Evolutionary conservation across 148 eudicot species (phyloP), one percentile per base, ranked within the genome.

Genomic region (Chenopodium suecicum): DNA sequence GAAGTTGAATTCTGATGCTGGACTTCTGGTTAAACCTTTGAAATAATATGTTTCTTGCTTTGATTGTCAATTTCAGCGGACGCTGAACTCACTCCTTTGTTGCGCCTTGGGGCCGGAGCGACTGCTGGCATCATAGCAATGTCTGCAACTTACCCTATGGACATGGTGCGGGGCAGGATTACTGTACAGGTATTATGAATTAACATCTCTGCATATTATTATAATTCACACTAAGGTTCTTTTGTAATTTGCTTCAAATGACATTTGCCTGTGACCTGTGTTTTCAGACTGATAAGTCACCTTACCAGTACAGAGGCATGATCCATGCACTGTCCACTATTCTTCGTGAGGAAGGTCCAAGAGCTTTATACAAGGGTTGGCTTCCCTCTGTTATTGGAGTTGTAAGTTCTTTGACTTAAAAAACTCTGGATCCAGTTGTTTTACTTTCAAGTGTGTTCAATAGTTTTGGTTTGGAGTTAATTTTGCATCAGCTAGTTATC

Each of bases 71-170:
- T 80, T 79, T 50, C 89, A 94, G 98, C 91, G 86, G 88, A 91
- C 80, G 98, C 97, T 80, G 89, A 94, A 83, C 92, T 94, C 80
- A 94, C 94, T 79, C 98, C 98, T 62, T 34, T 90, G 37, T 78
- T 94, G 82, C 97, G 98, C 70, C 94, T 94, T 76, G 98, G 92
- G 73, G 97, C 98, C 81, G 97, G 97, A 58, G 98, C 97, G 46
- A 91, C 94, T 90, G 98, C 98, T 82, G 98, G 98, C 76, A 92
- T 94, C 54, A 91, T 94, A 81, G 97, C 98, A 73, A 94, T 94
- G 98, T 92, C 98, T 78, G 95, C 98, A 73, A 94, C 98, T 73
- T 92, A 94, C 79, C 98, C 97, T 3, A 86, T 92, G 94, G 98
- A 92, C 87, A 90, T 92, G 97, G 97, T 90, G 27, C 97, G 97